Evolutionary conservation across 2,329 filamentous ascomycete genomes (phyloP), one percentile per base, ranked within the genome.

Genomic region (Penicillium capsulatum): DNA sequence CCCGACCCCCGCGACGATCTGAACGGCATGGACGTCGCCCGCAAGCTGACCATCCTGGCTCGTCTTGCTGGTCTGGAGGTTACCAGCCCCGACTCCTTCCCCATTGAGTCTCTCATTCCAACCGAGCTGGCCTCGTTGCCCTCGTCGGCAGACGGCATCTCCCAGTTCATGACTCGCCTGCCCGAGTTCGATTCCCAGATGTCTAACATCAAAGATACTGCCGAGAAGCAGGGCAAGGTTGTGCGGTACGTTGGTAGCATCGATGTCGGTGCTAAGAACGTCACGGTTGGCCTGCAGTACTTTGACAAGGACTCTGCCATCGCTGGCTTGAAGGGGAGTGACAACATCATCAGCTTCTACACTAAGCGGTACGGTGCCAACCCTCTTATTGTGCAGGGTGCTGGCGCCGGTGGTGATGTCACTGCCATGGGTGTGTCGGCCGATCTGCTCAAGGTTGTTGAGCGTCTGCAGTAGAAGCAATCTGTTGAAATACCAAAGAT

Each of bases 301-400:
- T 90, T 89, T 55, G 89, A 94, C 52, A 80, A 80, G 54, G 86
- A 84, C 45, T 88, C 94, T 61, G 86, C 92, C 9, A 96, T 98
- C 69, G 92, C 92, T 10, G 84, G 86, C 33, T 75, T 98, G 42
- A 94, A 95, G 77, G 92, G 92, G 24, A 97, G 90, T 66, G 92
- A 97, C 65, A 98, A 98, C 73, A 94, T 98, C 64, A 95, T 98
- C 63, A 94, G 84, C 73, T 96, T 98, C 74, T 94, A 96, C 70
- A 98, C 92, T 4, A 85, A 94, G 75, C 79, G 92, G 57, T 98
- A 98, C 62, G 89, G 89, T 42, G 77, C 74, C 61, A 94, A 91
- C 67, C 90, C 92, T 30, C 74, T 98, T 48, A 95, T 96, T 61
- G 80, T 98, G 48, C 91, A 97, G 71, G 92, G 92, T 44, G 89